Base-by-base conservation (phyloP, 139 green algal genomes). In the Marvania coccoides region DNA sequence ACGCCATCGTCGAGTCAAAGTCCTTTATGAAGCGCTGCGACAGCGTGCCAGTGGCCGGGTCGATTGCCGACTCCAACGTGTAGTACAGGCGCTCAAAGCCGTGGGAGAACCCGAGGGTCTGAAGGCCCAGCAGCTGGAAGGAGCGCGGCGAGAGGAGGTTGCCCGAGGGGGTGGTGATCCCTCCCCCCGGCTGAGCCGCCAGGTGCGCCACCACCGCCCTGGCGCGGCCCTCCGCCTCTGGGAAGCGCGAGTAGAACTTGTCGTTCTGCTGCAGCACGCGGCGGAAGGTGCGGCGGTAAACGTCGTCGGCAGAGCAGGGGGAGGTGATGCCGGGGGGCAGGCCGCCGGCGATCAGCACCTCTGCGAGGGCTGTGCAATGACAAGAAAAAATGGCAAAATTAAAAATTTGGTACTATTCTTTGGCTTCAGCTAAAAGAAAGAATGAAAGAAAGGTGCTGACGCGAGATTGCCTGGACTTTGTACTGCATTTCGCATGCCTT, bases 41-140 rank as follows among this genome's bases (percentile, higher is more conserved):
- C n/a, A 97, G 58, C 54, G 30, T 14, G 9, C 35, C 59, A 66
- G 38, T 87, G 58, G 3, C 75, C 59, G 3, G 48, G 47, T 96
- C 90, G 46, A 87, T 91, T 38, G 86, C 88, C 28, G 12, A 57
- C 66, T 96, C 90, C 19, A 96, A 63, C 38, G 93, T 34, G 73
- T 84, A 96, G 65, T 95, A 82, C 64, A 96, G 78, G 39, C 88
- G 82, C 71, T 96, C 89, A 76, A 96, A 91, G n/a, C 87, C 86
- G 24, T 81, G 80, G 19, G 72, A 77, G 7, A 76, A 75, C 15
- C 88, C 88, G 24, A 85, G 53, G 33, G 65, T 34, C 47, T 37
- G 23, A 2, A 95, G 67, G 6, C 90, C 90, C 58, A 96, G 69
- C 26, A 82, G 58, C 75, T 97, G 91, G 1, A 97, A 73, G 15